Conservation (phyloP, 83 land plant species). For the Picea abies region DNA sequence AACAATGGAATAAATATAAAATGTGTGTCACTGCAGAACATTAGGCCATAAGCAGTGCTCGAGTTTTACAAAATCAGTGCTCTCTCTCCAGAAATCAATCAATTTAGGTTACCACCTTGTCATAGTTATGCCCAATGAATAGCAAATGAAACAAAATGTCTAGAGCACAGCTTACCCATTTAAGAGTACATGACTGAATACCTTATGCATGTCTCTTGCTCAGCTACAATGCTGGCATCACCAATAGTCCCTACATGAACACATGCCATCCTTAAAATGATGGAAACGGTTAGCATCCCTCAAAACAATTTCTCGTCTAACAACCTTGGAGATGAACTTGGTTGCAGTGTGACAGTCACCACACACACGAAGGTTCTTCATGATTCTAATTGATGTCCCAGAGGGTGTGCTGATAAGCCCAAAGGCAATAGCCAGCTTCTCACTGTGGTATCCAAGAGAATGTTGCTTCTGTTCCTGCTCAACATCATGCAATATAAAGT, state of each 20-base stretch:
- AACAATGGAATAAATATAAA: neutral
- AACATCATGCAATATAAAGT: conserved; percentile 5
- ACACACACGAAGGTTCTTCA: conserved; percentile 11
- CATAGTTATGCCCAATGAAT: neutral
- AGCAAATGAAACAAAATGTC: neutral
- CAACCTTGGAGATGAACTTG: conserved; percentile 7
- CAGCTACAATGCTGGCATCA: neutral
- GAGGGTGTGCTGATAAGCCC: conserved; percentile 10
- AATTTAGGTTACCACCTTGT: neutral
- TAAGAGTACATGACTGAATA: neutral
- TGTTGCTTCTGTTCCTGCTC: conserved; percentile 1
- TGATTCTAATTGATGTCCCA: neutral
- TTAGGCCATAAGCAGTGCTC: neutral
- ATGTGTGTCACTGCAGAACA: neutral
- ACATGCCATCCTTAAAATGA: conserved; percentile 5
- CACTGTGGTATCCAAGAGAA: conserved; percentile 5
- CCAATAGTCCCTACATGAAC: conserved; percentile 9
- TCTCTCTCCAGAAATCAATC: neutral
- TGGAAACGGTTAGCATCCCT: conserved; percentile 7
- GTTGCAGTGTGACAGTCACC: conserved; percentile 6
- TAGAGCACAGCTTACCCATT: neutral
- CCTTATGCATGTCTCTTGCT: neutral
- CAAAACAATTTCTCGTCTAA: conserved; percentile 6
- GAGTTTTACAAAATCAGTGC: neutral
- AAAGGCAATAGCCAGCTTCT: conserved; percentile 7